Evolutionary conservation across 2,329 filamentous ascomycete species (phyloP), one percentile per base, ranked within the genome.

Genomic region (Fusarium neocosmosporiellum): DNA sequence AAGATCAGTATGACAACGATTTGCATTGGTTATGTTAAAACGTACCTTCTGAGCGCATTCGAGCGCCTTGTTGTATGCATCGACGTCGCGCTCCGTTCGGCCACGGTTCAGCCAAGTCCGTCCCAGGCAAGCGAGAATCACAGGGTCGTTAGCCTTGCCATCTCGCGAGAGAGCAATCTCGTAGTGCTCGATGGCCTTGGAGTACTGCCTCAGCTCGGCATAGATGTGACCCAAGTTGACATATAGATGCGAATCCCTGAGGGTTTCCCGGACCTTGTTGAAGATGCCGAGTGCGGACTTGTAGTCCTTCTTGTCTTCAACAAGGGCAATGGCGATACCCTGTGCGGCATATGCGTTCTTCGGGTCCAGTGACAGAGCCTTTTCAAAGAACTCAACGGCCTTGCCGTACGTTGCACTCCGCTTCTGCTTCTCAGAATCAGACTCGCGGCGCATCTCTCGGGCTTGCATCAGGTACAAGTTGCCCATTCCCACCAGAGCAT

Each of bases 351-450:
- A 98, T 0, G 96, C 96, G 76, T 98, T 99, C 84, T 93, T 95
- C 0, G 95, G 91, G 78, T 99, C 96, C n/a, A 99, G 86, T 71
- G 97, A 94, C 24, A 99, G 86, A 6, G 96, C 96, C 84, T 99
- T 99, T 81, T 98, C 96, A 77, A 98, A 99, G 83, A 99, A 99
- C 80, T 99, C 97, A 13, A 98, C 95, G 0, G 96, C 95, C 75
- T 96, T 95, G 80, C 92, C 91, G 80, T 98, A 99, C 70, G 91
- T 92, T 75, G 93, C 93, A 65, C 92, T 93, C 61, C 95, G 92
- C 85, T 97, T 98, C 77, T 97, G 93, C 83, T 94, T 97, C 68
- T 99, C 96, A 67, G 91, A 88, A 10, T 98, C 96, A 0, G 93
- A 93, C 70, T 96, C 94, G 59, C 95, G 91, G 33, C 94, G 93